Base-by-base conservation (phyloP, 768 basidiomycete genomes). In the Dacryopinax primogenitus region DNA sequence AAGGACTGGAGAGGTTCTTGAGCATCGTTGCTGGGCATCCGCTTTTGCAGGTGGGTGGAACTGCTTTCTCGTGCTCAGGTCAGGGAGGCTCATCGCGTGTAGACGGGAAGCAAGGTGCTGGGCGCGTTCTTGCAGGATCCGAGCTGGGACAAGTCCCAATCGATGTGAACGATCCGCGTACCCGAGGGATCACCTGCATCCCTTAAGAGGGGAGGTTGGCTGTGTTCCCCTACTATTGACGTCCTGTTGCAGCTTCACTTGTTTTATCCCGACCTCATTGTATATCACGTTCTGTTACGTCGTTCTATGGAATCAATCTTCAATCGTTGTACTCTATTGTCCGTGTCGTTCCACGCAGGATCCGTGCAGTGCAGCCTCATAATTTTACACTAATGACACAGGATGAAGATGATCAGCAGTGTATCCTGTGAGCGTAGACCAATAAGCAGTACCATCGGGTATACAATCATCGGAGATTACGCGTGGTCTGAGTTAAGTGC, bases 11-110 rank as follows among this genome's bases (percentile, higher is more conserved):
- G 78, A 79, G 95, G 33, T 99, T 98, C 77, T 75, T 99, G 71
- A 92, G 90, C 70, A 85, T 99, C 68, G 95, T 99, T 61, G 96
- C 96, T 1, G 96, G 96, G 0, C 96, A 99, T 74, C 96, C 96
- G 7, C 78, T 99, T 65, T 78, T 99, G 28, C 95, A 99, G 85
- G 92, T 90, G 68, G 67, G 83, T 76, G 21, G 18, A 21, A 35
- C 34, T 28, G 3, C 21, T 13, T 64, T 33, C 26, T 66, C 44
- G 34, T 66, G 21, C 45, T 39, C 39, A 34, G 39, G 26, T 9
- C 15, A 37, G 28, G 32, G 44, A 15, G 35, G 63, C 65, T 67
- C 30, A 65, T 44, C 36, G 28, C 18, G 23, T 13, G 6, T 63
- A 93, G 92, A 97, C 94, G 2, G 94, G 94, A 62, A 92, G 90